Evolutionary conservation across 2,329 filamentous ascomycete species (phyloP), one percentile per base, ranked within the genome.

Genomic region (Rutstroemia sp.): DNA sequence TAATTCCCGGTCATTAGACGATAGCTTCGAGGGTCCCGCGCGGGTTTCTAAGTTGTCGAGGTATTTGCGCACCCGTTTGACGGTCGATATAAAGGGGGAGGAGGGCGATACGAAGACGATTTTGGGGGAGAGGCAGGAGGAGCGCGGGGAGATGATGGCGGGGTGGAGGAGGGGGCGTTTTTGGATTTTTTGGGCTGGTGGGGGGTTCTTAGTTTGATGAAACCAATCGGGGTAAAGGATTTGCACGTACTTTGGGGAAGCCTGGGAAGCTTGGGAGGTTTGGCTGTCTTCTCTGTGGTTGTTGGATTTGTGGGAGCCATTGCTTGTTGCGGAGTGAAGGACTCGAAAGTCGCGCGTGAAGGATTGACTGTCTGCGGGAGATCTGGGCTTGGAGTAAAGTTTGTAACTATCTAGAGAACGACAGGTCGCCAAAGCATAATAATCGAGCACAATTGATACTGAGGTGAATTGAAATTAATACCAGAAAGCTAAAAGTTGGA

Each of bases 141-240:
- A 60, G 19, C 56, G 61, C 5, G 59, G 61, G 2, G 60, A 48
- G 17, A 67, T 53, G 37, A 69, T 63, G 3, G 66, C 50, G 16
- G 68, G 65, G 60, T 70, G 68, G 38, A 69, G 57, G 48, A 70
- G 67, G 4, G 68, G 68, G 19, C 68, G 65, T 59, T 70, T 70
- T 48, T 58, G 57, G 25, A 70, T 68, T 57, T 60, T 63, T 38
- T 66, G 61, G 44, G 56, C 68, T 70, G 45, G 21, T 42, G n/a
- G 25, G 12, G 23, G n/a, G n/a, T n/a, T n/a, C n/a, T n/a, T n/a
- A n/a, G n/a, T n/a, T n/a, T n/a, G n/a, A n/a, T n/a, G n/a, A n/a
- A n/a, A n/a, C n/a, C n/a, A n/a, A n/a, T n/a, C n/a, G n/a, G n/a
- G n/a, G n/a, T n/a, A n/a, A n/a, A n/a, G n/a, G n/a, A n/a, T n/a